Percentiles rank a stretch among this genome's conserved stretches.
Conservation (phyloP, 1,139 yeast species). For the Geotrichum phurueaensis region DNA sequence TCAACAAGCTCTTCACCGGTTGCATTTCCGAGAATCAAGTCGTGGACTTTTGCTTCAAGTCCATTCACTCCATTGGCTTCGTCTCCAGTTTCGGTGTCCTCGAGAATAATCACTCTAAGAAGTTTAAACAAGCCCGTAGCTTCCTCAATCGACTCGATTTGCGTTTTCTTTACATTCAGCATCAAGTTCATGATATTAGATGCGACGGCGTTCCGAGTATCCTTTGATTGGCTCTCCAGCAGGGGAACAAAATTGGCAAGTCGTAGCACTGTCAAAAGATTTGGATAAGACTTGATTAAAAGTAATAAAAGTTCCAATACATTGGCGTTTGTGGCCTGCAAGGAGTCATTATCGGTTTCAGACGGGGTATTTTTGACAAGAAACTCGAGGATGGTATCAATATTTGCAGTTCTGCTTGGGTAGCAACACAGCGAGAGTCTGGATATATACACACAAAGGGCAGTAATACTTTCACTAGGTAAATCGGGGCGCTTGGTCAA, state of each 20-base stretch:
- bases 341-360: neutral
- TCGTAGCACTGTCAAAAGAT: slow-evolving; percentile 28
- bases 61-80: neutral
- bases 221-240: slow-evolving; percentile 34
- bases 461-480: slow-evolving; percentile 57
- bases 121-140: slow-evolving; percentile 38
- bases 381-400: slow-evolving; percentile 56
- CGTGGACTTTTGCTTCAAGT: neutral
- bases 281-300: slow-evolving; percentile 43
- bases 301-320: slow-evolving; percentile 53
- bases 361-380: slow-evolving; percentile 43
- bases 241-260: slow-evolving; percentile 35
- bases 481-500: slow-evolving; percentile 56
- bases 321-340: slow-evolving; percentile 33
- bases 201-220: slow-evolving; percentile 36
- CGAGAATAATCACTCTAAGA: slow-evolving; percentile 34
- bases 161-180: slow-evolving; percentile 24
- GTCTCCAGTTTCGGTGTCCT: slow-evolving; percentile 16
- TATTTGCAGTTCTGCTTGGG: slow-evolving; percentile 40
- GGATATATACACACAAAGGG: slow-evolving; percentile 58
- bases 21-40: slow-evolving; percentile 13
- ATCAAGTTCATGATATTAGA: slow-evolving; percentile 31
- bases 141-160: slow-evolving; percentile 31
- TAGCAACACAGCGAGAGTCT: slow-evolving; percentile 59
- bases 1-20: slow-evolving; percentile 6